Percentiles rank a stretch among this genome's conserved stretches.
These are phyloP conservation scores for Erodium moschatum DNA, from an alignment of 441 rosid genomes.

Conservation along the genomic window DNA sequence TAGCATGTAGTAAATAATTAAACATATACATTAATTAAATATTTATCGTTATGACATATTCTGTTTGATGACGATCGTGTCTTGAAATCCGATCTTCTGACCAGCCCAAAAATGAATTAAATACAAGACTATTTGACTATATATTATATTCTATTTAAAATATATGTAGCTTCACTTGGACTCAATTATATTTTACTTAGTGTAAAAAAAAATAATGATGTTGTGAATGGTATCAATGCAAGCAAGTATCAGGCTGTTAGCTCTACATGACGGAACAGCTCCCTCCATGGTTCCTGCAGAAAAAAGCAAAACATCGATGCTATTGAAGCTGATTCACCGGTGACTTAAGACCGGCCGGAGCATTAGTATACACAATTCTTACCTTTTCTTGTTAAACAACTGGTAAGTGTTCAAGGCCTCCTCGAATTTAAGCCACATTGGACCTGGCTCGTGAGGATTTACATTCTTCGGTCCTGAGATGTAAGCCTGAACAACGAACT, in stretches of 20 bases:
- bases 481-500: constrained; percentile 69
- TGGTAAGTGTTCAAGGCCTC: constrained; percentile 39
- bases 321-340: not conserved
- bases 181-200: no score
- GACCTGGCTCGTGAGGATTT: constrained; percentile 43
- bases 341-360: no score
- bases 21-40: no score
- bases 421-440: constrained; percentile 43
- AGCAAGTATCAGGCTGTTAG: not conserved
- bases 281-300: not conserved
- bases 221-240: not conserved
- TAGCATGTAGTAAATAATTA: no score
- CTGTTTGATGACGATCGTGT: no score
- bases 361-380: not conserved
- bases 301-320: not conserved
- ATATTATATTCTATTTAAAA: no score
- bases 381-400: constrained; percentile 32
- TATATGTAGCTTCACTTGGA: no score
- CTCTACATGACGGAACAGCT: not conserved
- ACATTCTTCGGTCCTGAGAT: constrained; percentile 60
- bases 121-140: no score
- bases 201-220: no score
- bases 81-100: no score
- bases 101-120: no score
- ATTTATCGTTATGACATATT: no score